Conservation (phyloP, 164 flowering plant genomes). For the Echeveria elegans region DNA sequence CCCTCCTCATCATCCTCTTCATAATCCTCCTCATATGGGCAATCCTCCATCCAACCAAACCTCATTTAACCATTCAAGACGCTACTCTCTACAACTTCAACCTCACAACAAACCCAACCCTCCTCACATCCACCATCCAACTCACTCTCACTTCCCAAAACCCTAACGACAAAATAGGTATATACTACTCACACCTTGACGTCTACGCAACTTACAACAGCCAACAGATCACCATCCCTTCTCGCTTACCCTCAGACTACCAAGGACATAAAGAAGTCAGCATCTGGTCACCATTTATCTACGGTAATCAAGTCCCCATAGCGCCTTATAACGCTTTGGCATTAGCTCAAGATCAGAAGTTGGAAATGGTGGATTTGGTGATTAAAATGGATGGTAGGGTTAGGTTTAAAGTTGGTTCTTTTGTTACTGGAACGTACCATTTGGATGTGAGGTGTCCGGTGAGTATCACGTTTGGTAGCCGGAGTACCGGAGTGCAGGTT, state of each 20-base stretch:
- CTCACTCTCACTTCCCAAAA: slow-evolving; percentile 55
- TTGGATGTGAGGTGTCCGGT: slow-evolving; percentile 53
- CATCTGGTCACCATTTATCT: slow-evolving; percentile 65
- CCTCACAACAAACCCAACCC: slow-evolving; percentile 35
- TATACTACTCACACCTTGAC: slow-evolving; percentile 66
- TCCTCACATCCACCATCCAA: slow-evolving; percentile 49
- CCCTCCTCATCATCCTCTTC: slow-evolving; percentile 29
- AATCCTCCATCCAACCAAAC: slow-evolving; percentile 44
- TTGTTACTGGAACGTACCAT: slow-evolving; percentile 49
- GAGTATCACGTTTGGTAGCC: slow-evolving; percentile 28
- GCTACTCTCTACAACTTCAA: slow-evolving; percentile 70
- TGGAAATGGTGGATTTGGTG: slow-evolving; percentile 27
- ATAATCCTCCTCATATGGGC: slow-evolving; percentile 43
- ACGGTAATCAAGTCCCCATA: slow-evolving; percentile 47
- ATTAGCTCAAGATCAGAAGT: slow-evolving; percentile 29
- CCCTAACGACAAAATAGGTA: slow-evolving; percentile 54
- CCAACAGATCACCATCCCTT: slow-evolving; percentile 62
- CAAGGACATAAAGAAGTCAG: slow-evolving; percentile 56
- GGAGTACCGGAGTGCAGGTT: slow-evolving; percentile 21
- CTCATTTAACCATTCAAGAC: slow-evolving; percentile 61
- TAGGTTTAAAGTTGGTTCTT: slow-evolving; percentile 55
- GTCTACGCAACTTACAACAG: slow-evolving; percentile 47
- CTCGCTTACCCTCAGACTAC: slow-evolving; percentile 41
- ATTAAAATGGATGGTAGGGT: slow-evolving; percentile 56
- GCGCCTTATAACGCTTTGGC: slow-evolving; percentile 48